Evolutionary conservation across 139 green algal genomes (phyloP).

Genomic region (Pedinophyceae sp.): DNA sequence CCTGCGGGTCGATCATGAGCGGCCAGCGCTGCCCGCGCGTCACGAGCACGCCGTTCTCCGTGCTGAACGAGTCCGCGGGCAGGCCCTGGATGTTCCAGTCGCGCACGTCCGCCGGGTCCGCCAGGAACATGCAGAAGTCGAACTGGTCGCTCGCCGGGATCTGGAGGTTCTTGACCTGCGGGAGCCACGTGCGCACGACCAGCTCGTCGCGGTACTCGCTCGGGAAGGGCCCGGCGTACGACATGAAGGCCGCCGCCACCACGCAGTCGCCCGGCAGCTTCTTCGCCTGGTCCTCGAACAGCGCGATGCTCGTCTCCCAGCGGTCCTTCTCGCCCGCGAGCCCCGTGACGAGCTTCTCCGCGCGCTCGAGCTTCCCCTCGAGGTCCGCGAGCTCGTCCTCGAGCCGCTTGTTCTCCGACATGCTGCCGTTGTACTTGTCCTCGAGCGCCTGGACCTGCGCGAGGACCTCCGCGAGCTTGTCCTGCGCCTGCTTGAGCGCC

Average conservation of each 20-base stretch:
- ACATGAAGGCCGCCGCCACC: slow-evolving; percentile 51
- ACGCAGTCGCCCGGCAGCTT: slow-evolving; percentile 46
- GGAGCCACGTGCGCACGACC: slow-evolving; percentile 49
- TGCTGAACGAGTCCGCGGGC: slow-evolving; percentile 52
- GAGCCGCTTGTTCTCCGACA: slow-evolving; percentile 43
- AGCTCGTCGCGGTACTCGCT: slow-evolving; percentile 54
- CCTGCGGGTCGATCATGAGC: slow-evolving; percentile 58
- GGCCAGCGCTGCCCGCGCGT: slow-evolving; percentile 48
- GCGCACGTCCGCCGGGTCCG: slow-evolving; percentile 49
- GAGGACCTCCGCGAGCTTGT: slow-evolving; percentile 45
- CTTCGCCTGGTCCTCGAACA: slow-evolving; percentile 29
- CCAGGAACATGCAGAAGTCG: slow-evolving; percentile 56
- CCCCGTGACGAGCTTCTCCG: slow-evolving; percentile 47
- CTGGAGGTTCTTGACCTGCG: slow-evolving; percentile 30
- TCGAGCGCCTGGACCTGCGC: slow-evolving; percentile 62
- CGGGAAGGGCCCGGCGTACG: slow-evolving; percentile 63
- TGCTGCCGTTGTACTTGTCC: slow-evolving; percentile 57
- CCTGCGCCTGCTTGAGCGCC: slow-evolving; percentile 37
- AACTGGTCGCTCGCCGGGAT: slow-evolving; percentile 47
- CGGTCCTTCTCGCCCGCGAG: slow-evolving; percentile 44
- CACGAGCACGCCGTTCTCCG: slow-evolving; percentile 65
- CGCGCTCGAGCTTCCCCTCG: slow-evolving; percentile 57
- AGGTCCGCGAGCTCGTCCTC: slow-evolving; percentile 59
- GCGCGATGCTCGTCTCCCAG: slow-evolving; percentile 47
- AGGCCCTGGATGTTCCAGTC: slow-evolving; percentile 74